phyloP scores from a whole-genome alignment of 2,329 filamentous ascomycete species.

The Trichothecium sympodiale region DNA sequence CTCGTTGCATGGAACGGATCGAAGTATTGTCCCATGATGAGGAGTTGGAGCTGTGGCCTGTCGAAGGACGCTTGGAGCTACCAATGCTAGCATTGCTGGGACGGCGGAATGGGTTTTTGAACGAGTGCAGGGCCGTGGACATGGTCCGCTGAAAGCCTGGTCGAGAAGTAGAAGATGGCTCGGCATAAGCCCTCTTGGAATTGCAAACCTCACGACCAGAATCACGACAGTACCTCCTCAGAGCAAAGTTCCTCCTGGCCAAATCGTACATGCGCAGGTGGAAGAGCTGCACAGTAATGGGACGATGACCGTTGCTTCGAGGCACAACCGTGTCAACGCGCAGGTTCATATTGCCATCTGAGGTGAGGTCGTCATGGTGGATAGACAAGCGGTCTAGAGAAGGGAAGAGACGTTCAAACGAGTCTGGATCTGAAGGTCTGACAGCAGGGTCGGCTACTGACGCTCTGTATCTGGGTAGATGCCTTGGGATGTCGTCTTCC shows the following conservation, averaged over 20 bases:
- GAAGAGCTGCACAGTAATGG: conserved; percentile 67
- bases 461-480: conserved; percentile 48
- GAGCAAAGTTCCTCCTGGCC: conserved; percentile 73
- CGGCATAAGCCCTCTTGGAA: conserved; percentile 53
- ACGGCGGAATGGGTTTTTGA: conserved; percentile 24
- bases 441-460: conserved; percentile 50
- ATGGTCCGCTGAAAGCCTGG: conserved; percentile 35
- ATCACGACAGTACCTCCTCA: conserved; percentile 83
- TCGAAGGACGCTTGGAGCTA: conserved; percentile 4
- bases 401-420: conserved; percentile 80
- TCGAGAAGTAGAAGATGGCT: conserved; percentile 8
- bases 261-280: conserved; percentile 93
- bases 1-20: conserved; percentile 6
- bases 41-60: conserved; percentile 3
- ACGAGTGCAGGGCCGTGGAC: conserved; percentile 36
- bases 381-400: conserved; percentile 72
- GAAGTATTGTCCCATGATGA: conserved; percentile 5
- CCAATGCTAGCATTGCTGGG: conserved; percentile 8
- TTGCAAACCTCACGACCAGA: conserved; percentile 90
- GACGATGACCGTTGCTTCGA: conserved; percentile 36
- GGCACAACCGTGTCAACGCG: conserved; percentile 70
- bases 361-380: conserved; percentile 78
- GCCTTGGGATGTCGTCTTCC: conserved; percentile 30
- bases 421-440: conserved; percentile 65
- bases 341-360: conserved; percentile 94